These are phyloP conservation scores for Noccaea caerulescens DNA, from an alignment of 345 rosid genomes.

Conservation along the genomic window DNA sequence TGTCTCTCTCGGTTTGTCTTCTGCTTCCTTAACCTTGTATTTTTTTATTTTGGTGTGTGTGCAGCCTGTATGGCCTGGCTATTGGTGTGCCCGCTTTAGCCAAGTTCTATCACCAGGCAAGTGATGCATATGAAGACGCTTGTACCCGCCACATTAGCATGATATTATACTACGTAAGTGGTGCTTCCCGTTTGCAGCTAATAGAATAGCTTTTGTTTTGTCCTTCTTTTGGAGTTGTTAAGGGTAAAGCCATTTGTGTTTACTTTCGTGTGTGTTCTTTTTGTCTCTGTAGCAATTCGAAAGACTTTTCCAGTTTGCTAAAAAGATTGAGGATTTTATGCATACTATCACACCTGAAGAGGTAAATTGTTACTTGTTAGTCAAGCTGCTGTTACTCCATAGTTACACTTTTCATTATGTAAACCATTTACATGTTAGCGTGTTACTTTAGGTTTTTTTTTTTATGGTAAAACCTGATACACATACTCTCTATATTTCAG, in stretches of 20 bases:
- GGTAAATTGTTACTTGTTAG: slow-evolving; percentile 48
- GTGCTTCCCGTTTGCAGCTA: too few species aligned
- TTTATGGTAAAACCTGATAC: not conserved
- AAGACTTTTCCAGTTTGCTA: slow-evolving; percentile 77
- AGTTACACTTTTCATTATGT: slow-evolving; percentile 9
- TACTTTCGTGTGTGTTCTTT: not conserved
- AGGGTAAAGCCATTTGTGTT: too few species aligned
- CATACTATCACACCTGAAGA: slow-evolving; percentile 85
- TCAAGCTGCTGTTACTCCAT: too few species aligned
- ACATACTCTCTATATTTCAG: slow-evolving; percentile 45
- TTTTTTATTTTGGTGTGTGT: too few species aligned
- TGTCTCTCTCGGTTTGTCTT: too few species aligned
- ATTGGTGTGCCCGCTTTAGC: slow-evolving; percentile 83
- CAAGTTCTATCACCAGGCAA: slow-evolving; percentile 91
- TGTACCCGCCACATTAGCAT: slow-evolving; percentile 84
- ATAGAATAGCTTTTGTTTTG: too few species aligned
- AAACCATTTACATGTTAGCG: too few species aligned
- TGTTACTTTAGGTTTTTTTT: too few species aligned
- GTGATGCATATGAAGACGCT: slow-evolving; percentile 89
- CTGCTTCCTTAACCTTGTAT: too few species aligned
- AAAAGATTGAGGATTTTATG: slow-evolving; percentile 82
- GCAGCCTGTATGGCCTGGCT: slow-evolving; percentile 86
- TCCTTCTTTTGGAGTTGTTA: too few species aligned
- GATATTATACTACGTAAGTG: slow-evolving; percentile 79
- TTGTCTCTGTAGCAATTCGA: slow-evolving; percentile 70